Percentiles rank a stretch among this genome's conserved stretches.
Conservation (phyloP, 257 asterid genomes). For the Lycium barbarum region DNA sequence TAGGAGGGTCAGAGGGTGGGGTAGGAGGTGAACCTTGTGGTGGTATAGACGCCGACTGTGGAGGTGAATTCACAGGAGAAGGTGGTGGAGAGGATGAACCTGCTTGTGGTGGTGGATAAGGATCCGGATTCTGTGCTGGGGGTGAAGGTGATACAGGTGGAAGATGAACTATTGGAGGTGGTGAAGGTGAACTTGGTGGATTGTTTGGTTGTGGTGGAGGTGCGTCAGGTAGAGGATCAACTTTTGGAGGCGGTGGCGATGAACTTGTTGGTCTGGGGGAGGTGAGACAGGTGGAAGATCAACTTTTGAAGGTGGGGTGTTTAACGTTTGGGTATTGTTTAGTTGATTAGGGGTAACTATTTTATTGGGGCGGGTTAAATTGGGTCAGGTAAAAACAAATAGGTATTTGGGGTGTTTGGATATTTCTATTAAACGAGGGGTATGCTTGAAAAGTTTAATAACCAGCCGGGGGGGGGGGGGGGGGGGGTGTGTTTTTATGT, state of each 20-base stretch:
- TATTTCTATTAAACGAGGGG: too few relatives aligned
- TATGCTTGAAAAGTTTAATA: too few relatives aligned
- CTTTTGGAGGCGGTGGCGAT: constrained; percentile 42
- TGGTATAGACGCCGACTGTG: constrained; percentile 49
- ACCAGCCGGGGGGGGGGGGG: too few relatives aligned
- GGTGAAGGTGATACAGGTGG: constrained; percentile 44
- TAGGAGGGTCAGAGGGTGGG: constrained; percentile 41
- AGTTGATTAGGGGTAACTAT: too few relatives aligned
- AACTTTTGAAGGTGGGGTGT: constrained; percentile 22
- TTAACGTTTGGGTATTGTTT: too few relatives aligned
- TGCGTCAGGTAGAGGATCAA: constrained; percentile 34
- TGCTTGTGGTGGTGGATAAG: constrained; percentile 45
- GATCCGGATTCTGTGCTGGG: constrained; percentile 42
- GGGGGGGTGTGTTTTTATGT: too few relatives aligned
- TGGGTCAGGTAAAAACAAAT: too few relatives aligned
- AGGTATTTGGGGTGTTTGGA: too few relatives aligned
- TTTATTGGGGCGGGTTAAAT: too few relatives aligned
- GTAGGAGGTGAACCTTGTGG: constrained; percentile 56
- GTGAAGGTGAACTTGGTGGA: constrained; percentile 37
- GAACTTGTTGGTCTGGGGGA: constrained; percentile 43
- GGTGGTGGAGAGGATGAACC: constrained; percentile 49
- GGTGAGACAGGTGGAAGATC: constrained; percentile 14
- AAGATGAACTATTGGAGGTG: constrained; percentile 38
- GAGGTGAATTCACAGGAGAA: constrained; percentile 41
- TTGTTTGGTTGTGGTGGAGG: constrained; percentile 37